Conservation (phyloP, 257 asterid species). For the Echium plantagineum region DNA sequence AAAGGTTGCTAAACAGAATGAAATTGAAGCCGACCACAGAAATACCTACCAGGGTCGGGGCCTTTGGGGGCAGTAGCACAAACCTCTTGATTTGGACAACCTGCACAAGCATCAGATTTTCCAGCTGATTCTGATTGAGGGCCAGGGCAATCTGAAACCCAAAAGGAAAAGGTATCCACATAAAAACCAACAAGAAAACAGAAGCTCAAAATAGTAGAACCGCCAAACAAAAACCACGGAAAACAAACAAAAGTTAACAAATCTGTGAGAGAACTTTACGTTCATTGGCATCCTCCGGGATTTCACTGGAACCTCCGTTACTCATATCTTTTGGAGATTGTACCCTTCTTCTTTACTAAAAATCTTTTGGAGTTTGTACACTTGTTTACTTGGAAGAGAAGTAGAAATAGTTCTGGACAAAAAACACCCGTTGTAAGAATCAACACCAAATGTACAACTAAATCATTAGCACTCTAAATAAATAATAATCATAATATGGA, state of each 20-base stretch:
- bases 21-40: background rate
- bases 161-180: background rate
- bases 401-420: background rate
- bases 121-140: slow-evolving; percentile 81
- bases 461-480: no score
- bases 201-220: background rate
- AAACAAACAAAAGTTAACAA: background rate
- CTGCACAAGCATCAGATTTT: slow-evolving; percentile 64
- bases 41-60: slow-evolving; percentile 65
- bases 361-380: background rate
- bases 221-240: background rate
- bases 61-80: slow-evolving; percentile 98
- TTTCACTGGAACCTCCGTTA: slow-evolving; percentile 24
- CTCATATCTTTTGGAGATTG: slow-evolving; percentile 11
- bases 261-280: slow-evolving; percentile 21
- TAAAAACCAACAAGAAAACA: background rate
- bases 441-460: no score
- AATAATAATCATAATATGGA: no score
- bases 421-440: background rate
- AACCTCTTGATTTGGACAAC: slow-evolving; percentile 84
- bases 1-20: background rate
- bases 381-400: background rate
- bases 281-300: slow-evolving; percentile 60
- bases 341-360: background rate
- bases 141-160: slow-evolving; percentile 78